Conservation (phyloP, 192 early-diverging fungal species). For the Coemansia sp. region DNA sequence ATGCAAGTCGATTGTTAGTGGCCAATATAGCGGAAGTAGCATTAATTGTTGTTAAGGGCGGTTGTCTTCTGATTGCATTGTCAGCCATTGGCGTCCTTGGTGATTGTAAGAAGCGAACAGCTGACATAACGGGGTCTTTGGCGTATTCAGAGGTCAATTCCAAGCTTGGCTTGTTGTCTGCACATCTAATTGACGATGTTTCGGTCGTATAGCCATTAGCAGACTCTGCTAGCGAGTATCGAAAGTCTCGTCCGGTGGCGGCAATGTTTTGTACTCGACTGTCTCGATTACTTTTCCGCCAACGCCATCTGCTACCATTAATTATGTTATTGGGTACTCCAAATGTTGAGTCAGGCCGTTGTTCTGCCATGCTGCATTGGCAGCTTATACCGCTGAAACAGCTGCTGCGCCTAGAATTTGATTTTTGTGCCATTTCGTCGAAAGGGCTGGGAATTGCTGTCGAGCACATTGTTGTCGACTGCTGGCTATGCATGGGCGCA, state of each 20-base stretch:
- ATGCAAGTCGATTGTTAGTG: conserved; percentile 3
- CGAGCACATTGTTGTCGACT: conserved; percentile 6
- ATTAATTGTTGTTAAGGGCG: not conserved
- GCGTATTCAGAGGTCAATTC: conserved; percentile 1
- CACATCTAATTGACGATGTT: not conserved
- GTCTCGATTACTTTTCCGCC: conserved; percentile 1
- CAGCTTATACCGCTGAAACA: not conserved
- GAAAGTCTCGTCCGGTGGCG: conserved; percentile 31
- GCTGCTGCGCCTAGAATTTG: not conserved
- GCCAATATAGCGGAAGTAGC: not conserved
- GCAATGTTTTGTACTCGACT: conserved; percentile 41
- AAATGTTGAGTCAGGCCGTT: not conserved
- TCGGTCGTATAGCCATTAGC: not conserved
- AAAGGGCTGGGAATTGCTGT: conserved; percentile 2
- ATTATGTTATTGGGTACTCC: not conserved
- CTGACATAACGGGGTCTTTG: conserved; percentile 7
- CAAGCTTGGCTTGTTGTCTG: not conserved
- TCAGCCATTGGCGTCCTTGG: not conserved
- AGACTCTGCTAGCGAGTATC: not conserved
- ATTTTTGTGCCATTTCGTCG: not conserved
- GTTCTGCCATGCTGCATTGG: not conserved
- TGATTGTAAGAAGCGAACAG: conserved; percentile 1
- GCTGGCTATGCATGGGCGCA: not conserved
- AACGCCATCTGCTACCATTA: not conserved
- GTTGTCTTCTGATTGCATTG: not conserved